Evolutionary conservation across 331 rosid species (phyloP).

Genomic region (Stylosanthes scabra): DNA sequence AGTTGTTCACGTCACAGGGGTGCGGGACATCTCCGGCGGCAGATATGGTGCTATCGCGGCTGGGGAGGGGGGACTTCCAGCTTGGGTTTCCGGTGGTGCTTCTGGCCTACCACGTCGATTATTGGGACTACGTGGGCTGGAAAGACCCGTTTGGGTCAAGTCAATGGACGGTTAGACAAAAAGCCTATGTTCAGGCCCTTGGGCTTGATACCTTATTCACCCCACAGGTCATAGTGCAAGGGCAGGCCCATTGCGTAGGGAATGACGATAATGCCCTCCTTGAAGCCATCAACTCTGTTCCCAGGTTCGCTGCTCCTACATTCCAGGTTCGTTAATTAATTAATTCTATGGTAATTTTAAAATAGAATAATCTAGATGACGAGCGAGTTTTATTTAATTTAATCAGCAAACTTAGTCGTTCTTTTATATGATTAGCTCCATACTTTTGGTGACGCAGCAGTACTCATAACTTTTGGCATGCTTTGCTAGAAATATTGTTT

Average conservation of each 20-base stretch:
- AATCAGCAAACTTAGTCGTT: too few relatives aligned
- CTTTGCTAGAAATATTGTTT: too few relatives aligned
- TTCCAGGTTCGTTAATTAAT: constrained; percentile 67
- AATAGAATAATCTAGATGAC: too few relatives aligned
- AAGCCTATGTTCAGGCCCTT: constrained; percentile 79
- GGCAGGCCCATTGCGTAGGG: constrained; percentile 70
- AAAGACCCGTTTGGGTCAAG: constrained; percentile 92
- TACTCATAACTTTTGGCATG: too few relatives aligned
- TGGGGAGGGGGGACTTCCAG: constrained; percentile 85
- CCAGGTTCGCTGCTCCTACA: constrained; percentile 65
- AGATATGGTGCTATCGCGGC: constrained; percentile 78
- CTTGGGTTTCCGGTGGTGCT: constrained; percentile 68
- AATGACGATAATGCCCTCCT: constrained; percentile 74
- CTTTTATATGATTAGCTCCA: too few relatives aligned
- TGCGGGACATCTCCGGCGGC: constrained; percentile 86
- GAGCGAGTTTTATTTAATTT: too few relatives aligned
- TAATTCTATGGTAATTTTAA: not conserved
- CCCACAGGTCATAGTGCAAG: constrained; percentile 87
- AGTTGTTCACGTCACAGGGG: constrained; percentile 94
- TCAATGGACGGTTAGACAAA: constrained; percentile 90
- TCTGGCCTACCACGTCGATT: constrained; percentile 85
- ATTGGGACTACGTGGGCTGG: constrained; percentile 98
- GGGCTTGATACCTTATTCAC: constrained; percentile 81
- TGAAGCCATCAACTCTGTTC: constrained; percentile 51
- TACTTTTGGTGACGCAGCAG: too few relatives aligned